These are phyloP conservation scores for Rhodofomes roseus DNA, from an alignment of 1,284 basidiomycete species.

Conservation along the genomic window DNA sequence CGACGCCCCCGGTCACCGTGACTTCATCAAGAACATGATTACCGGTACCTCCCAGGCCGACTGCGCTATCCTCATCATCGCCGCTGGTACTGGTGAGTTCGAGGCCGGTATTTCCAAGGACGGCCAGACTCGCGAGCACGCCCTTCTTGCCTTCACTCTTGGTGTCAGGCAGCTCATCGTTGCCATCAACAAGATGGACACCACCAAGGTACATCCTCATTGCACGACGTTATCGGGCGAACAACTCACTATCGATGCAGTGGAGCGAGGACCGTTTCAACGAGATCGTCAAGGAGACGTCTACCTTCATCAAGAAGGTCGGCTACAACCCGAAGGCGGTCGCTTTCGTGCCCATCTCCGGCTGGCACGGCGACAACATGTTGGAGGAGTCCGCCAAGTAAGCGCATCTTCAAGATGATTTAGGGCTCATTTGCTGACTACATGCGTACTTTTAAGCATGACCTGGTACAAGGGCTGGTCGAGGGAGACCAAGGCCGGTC, in stretches of 20 bases:
- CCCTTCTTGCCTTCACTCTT: slow-evolving; percentile 98
- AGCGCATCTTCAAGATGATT: slow-evolving; percentile 21
- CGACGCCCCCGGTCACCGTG: slow-evolving; percentile 99
- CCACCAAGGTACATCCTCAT: slow-evolving; percentile 81
- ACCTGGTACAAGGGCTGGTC: slow-evolving; percentile 99
- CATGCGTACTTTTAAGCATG: slow-evolving; percentile 62
- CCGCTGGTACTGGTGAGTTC: slow-evolving; percentile 99
- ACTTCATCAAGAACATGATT: slow-evolving; percentile 99
- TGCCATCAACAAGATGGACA: slow-evolving; percentile 99
- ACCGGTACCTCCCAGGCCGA: slow-evolving; percentile 99
- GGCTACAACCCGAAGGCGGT: slow-evolving; percentile 99
- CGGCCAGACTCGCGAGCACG: slow-evolving; percentile 99
- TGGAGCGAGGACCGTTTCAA: slow-evolving; percentile 99
- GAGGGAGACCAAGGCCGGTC: slow-evolving; percentile 93
- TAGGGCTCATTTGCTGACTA: slow-evolving; percentile 9
- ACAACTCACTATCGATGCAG: slow-evolving; percentile 37
- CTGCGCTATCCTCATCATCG: slow-evolving; percentile 99
- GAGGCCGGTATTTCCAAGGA: slow-evolving; percentile 99
- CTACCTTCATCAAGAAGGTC: slow-evolving; percentile 99
- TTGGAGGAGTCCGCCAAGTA: slow-evolving; percentile 94
- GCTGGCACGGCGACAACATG: slow-evolving; percentile 99
- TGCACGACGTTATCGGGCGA: background rate
- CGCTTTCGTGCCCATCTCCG: slow-evolving; percentile 99
- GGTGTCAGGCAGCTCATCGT: slow-evolving; percentile 99
- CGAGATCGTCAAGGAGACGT: slow-evolving; percentile 99